Conservation (phyloP, 331 rosid species). For the Phaseolus coccineus region DNA sequence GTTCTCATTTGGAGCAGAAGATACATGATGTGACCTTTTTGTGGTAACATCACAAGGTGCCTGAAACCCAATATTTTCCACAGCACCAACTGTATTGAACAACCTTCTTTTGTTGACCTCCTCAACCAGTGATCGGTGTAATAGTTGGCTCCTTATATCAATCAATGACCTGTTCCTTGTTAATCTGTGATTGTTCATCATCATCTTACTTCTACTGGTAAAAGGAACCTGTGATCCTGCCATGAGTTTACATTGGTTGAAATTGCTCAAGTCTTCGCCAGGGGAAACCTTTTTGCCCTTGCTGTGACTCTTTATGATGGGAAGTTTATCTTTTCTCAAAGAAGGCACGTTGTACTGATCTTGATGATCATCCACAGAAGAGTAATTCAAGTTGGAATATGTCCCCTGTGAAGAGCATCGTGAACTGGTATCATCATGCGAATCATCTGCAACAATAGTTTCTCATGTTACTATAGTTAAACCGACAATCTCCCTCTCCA, state of each 20-base stretch:
- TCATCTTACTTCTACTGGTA: constrained; percentile 55
- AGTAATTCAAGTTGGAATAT: constrained; percentile 71
- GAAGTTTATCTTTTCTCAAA: constrained; percentile 50
- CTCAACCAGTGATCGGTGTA: constrained; percentile 82
- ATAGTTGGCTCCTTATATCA: constrained; percentile 75
- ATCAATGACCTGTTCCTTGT: constrained; percentile 76
- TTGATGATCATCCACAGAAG: constrained; percentile 59
- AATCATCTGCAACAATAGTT: constrained; percentile 68
- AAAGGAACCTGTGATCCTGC: constrained; percentile 46
- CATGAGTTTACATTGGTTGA: constrained; percentile 48
- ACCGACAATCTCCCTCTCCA: too few species aligned
- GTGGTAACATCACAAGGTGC: constrained; percentile 66
- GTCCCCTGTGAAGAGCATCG: constrained; percentile 74
- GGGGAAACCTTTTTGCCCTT: constrained; percentile 64
- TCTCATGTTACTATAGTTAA: constrained; percentile 33
- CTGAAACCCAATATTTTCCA: constrained; percentile 85
- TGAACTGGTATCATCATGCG: constrained; percentile 74
- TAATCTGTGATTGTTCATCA: constrained; percentile 51
- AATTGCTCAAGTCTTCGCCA: constrained; percentile 45
- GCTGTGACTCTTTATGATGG: constrained; percentile 57
- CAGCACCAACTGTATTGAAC: constrained; percentile 81
- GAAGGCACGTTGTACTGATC: constrained; percentile 47
- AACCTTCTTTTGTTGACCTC: constrained; percentile 73
- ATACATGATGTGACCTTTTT: constrained; percentile 39
- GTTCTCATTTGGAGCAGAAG: constrained; percentile 12